Base-by-base conservation (phyloP, 2,329 filamentous ascomycete genomes). In the Cytospora mali region DNA sequence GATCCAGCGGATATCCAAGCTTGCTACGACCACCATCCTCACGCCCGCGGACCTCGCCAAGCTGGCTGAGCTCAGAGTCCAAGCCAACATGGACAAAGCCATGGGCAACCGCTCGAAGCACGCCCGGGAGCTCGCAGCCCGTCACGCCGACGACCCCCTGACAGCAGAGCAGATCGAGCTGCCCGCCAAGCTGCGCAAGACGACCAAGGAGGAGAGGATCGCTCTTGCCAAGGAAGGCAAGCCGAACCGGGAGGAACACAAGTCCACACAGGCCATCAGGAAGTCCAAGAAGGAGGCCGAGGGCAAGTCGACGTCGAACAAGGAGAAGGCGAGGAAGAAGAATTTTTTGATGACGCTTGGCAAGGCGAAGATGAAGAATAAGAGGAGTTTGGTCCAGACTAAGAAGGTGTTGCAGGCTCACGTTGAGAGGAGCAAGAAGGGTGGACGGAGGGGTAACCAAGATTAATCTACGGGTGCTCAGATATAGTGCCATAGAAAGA, bases 261-360 rank as follows among this genome's bases (percentile, higher is more conserved):
- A 94, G 80, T 91, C 87, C 66, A 95, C 91, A 59, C 88, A 92
- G 67, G 93, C 93, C 18, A 88, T 91, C 73, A 84, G 91, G 71
- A 92, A 92, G 82, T 87, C 92, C 74, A 92, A 93, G 83, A 96
- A 96, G 84, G 87, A 89, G 71, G 84, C 87, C 2, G 86, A 93
- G 77, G 95, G 95, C 71, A 98, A 98, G 87, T 96, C 91, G 74
- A 93, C 92, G 42, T 98, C 94, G 68, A 99, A 99, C 79, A 91
- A 91, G 80, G 95, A 99, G 81, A 99, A 99, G 86, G 87, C 91
- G 49, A 83, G 94, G 69, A 92, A 92, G 84, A 99, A 99, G 90
- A 99, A 99, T 77, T 96, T 99, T 78, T 75, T 99, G 71, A 99
- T 99, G 95, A 98, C 94, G 46, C 79, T 99, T 64, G 92, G 94